Conservation (phyloP, 768 basidiomycete species). For the Paxillus ammoniavirescens region DNA sequence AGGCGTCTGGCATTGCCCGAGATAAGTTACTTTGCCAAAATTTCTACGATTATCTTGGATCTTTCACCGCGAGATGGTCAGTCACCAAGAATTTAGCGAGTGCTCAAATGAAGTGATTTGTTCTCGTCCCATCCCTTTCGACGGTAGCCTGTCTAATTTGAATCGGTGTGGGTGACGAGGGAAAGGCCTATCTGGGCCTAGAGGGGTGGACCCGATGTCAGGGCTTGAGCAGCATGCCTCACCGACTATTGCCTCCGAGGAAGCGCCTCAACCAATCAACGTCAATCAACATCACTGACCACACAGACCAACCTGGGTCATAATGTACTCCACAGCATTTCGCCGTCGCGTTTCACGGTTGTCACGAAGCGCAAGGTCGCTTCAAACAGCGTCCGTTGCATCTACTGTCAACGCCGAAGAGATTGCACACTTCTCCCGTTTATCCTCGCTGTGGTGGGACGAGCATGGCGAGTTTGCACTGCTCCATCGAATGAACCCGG, state of each 20-base stretch:
- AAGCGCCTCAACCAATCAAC: neutral
- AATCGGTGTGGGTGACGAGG: neutral
- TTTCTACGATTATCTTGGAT: too few relatives aligned
- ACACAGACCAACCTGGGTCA: neutral
- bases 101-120: too few relatives aligned
- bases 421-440: constrained; percentile 84
- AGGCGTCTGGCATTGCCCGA: too few relatives aligned
- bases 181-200: too few relatives aligned
- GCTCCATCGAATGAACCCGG: constrained; percentile 94
- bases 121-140: too few relatives aligned
- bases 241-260: constrained; percentile 1
- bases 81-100: too few relatives aligned
- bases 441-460: constrained; percentile 96
- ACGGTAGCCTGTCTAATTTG: neutral
- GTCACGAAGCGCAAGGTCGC: constrained; percentile 2
- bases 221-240: too few relatives aligned
- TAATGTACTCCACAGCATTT: constrained; percentile 19
- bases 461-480: constrained; percentile 87
- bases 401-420: constrained; percentile 66
- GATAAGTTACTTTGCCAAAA: too few relatives aligned
- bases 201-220: too few relatives aligned
- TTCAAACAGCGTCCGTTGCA: constrained; percentile 21
- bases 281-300: neutral
- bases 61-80: too few relatives aligned
- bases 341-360: constrained; percentile 14